Evolutionary conservation across 495 filamentous ascomycete species (phyloP).

Genomic region (Neurospora sp.): DNA sequence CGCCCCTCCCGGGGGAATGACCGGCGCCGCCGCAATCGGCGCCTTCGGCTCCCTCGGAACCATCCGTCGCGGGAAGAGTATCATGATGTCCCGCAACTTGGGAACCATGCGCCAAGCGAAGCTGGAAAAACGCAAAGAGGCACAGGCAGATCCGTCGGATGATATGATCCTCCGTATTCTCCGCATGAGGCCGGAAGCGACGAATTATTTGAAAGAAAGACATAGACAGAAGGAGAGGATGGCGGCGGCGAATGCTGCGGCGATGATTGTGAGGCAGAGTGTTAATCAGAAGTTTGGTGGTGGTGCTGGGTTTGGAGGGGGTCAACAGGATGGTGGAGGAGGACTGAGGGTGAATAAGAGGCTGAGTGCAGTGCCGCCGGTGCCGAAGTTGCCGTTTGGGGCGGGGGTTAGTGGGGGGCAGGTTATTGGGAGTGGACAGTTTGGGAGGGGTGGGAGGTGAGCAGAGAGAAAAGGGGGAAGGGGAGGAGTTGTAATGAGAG

Average conservation of each 20-base stretch:
- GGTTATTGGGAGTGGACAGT: neutral
- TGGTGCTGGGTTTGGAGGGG: neutral
- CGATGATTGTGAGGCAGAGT: conserved; percentile 91
- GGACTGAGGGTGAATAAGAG: neutral
- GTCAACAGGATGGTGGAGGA: neutral
- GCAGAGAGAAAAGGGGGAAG: no score
- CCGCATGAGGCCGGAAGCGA: conserved; percentile 93
- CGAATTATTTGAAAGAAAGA: conserved; percentile 76
- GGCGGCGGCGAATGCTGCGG: conserved; percentile 65
- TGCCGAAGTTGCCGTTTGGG: neutral
- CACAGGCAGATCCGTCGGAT: conserved; percentile 92
- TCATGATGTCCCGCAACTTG: conserved; percentile 90
- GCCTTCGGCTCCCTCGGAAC: conserved; percentile 62
- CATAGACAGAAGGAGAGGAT: conserved; percentile 90
- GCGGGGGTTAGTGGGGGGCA: neutral
- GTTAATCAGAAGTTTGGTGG: conserved; percentile 42
- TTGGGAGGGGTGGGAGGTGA: neutral
- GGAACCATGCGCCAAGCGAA: conserved; percentile 95
- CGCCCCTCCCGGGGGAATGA: neutral
- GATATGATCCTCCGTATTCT: conserved; percentile 97
- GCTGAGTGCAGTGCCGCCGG: neutral
- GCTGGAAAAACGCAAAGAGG: conserved; percentile 88
- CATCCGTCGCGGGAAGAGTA: conserved; percentile 75
- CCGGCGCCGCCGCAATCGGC: conserved; percentile 19
- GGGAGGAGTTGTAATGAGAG: neutral